phyloP scores from a whole-genome alignment of 495 filamentous ascomycete species.

The Mytilinidion resinicola region DNA sequence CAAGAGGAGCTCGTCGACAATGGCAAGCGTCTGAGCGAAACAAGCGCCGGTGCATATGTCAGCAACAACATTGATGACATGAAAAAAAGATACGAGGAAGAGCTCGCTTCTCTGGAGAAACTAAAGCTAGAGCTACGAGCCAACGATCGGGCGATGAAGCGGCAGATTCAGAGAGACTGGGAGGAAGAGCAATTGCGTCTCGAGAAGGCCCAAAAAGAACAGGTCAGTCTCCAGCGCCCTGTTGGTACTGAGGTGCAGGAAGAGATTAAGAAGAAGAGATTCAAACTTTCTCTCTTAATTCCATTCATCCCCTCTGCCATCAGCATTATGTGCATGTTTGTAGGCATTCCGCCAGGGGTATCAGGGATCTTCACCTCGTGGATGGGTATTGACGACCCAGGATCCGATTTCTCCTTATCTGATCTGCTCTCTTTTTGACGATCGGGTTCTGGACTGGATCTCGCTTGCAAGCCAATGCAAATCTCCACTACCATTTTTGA shows the following conservation, averaged over 20 bases:
- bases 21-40: slow-evolving; percentile 26
- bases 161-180: slow-evolving; percentile 22
- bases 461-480: not conserved
- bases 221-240: slow-evolving; percentile 3
- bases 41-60: slow-evolving; percentile 25
- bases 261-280: slow-evolving; percentile 21
- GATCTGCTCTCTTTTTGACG: no score
- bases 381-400: slow-evolving; percentile 15
- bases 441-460: not conserved
- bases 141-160: slow-evolving; percentile 22
- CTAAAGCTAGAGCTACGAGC: slow-evolving; percentile 18
- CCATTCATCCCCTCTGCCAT: slow-evolving; percentile 21
- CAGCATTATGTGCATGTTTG: slow-evolving; percentile 24
- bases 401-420: slow-evolving; percentile 17
- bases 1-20: slow-evolving; percentile 32
- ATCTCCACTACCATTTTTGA: no score
- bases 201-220: slow-evolving; percentile 8
- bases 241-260: slow-evolving; percentile 18
- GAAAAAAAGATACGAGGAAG: slow-evolving; percentile 18
- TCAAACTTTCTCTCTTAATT: slow-evolving; percentile 3
- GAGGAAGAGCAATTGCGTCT: slow-evolving; percentile 18
- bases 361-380: slow-evolving; percentile 18
- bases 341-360: slow-evolving; percentile 22
- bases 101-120: slow-evolving; percentile 17
- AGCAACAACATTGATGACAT: slow-evolving; percentile 15